A percentile compares a stretch with the other conserved stretches of the same genome.
Evolutionary conservation across 208 protist species (phyloP).

Genomic region (Kentomonas sorsogonicus): DNA sequence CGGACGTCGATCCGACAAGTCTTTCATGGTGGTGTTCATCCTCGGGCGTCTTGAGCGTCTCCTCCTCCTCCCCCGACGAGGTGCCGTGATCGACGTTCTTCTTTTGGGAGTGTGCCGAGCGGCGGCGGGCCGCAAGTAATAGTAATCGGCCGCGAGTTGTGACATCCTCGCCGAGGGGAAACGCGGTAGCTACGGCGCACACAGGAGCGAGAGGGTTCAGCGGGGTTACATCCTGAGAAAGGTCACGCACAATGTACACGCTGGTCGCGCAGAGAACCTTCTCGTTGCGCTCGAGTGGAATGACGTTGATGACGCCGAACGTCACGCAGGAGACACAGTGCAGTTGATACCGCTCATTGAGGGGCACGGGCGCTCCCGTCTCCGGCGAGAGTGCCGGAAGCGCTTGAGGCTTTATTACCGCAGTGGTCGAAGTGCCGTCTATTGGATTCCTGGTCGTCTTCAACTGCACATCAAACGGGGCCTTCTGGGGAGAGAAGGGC

Average conservation of each 20-base stretch:
- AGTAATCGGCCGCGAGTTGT: slow-evolving; percentile 70
- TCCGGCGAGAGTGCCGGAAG: slow-evolving; percentile 26
- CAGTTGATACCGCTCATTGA: slow-evolving; percentile 64
- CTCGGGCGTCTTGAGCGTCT: too few relatives aligned
- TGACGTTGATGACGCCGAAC: slow-evolving; percentile 39
- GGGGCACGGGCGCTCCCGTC: slow-evolving; percentile 52
- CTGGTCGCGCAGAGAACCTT: slow-evolving; percentile 59
- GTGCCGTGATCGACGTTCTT: slow-evolving; percentile 1
- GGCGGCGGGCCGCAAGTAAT: slow-evolving; percentile 29
- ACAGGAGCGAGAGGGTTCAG: slow-evolving; percentile 37
- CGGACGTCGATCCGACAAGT: too few relatives aligned
- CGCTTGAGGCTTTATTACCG: slow-evolving; percentile 31
- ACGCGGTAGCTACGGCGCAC: slow-evolving; percentile 77
- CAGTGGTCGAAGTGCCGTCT: slow-evolving; percentile 42
- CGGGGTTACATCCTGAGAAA: slow-evolving; percentile 22
- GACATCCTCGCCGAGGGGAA: slow-evolving; percentile 81
- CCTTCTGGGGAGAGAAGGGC: slow-evolving; percentile 55
- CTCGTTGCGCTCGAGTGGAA: slow-evolving; percentile 76
- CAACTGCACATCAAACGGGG: slow-evolving; percentile 81
- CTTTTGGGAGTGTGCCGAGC: slow-evolving; percentile 7
- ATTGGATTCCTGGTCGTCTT: slow-evolving; percentile 38
- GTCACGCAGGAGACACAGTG: slow-evolving; percentile 44
- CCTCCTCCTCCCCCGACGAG: slow-evolving; percentile 1
- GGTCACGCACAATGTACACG: slow-evolving; percentile 49
- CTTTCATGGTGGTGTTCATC: too few relatives aligned